Evolutionary conservation across 495 filamentous ascomycete genomes (phyloP), one percentile per base, ranked within the genome.

Genomic region (Aspergillus coremiiformis): DNA sequence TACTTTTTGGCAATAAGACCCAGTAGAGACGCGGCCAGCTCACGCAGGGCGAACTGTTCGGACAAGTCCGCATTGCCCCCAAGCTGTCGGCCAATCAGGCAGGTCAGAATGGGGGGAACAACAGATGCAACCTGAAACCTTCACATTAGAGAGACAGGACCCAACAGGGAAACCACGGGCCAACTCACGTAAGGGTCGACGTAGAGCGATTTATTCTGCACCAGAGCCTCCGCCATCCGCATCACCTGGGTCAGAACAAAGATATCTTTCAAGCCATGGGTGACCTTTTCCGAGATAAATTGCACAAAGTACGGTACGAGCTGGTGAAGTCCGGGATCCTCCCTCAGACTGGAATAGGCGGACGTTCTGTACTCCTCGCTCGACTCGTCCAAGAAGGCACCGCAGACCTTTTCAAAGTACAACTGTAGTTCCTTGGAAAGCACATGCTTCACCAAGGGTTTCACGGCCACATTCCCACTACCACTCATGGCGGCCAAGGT

Each of bases 321-420:
- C 67, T 98, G 93, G 62, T 97, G 94, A 6, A 97, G 77, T 44
- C 92, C 90, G 0, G 93, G 89, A 57, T 98, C 93, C 51, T 86
- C 82, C 6, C 83, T 77, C 15, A 97, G 77, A 35, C 86, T 90
- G 23, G 85, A 84, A 14, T 95, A 76, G 0, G 86, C 94, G 0
- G 94, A 92, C 8, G 81, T 76, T n/a, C 91, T 87, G 60, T 95
- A 83, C 47, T 87, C 82, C 46, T 95, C 90, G 43, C 85, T 86
- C 23, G 76, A 79, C 55, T 91, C 89, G 63, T 97, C 88, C 45
- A 95, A 73, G 19, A 97, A 76, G 2, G 92, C 91, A 54, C 75
- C 78, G 68, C 86, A 89, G 33, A 97, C 85, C 59, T 92, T 95
- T 59, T 95, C 88, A 54, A 96, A 98, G 76, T 96, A 97, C n/a